These are phyloP conservation scores for Coffea humblotiana DNA, from an alignment of 305 asterid genomes.

Conservation along the genomic window DNA sequence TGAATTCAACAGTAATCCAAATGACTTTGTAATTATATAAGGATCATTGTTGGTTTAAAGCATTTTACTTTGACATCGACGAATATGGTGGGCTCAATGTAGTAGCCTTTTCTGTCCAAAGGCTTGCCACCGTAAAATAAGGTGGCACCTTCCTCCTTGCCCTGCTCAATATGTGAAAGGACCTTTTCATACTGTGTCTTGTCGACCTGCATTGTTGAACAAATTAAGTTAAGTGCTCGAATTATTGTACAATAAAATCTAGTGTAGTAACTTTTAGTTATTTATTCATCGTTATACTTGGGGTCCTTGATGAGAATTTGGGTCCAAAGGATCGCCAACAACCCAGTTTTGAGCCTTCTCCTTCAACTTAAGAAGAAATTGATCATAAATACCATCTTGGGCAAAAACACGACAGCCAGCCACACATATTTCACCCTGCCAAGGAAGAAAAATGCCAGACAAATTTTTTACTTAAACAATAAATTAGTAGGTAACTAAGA, in stretches of 20 bases:
- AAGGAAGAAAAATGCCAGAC: background rate
- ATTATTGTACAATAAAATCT: background rate
- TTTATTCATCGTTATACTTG: slow-evolving; percentile 42
- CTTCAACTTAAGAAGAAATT: slow-evolving; percentile 60
- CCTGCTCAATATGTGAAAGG: slow-evolving; percentile 58
- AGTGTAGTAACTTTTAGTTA: background rate
- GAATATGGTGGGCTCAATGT: slow-evolving; percentile 72
- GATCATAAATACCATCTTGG: slow-evolving; percentile 68
- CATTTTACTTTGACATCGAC: slow-evolving; percentile 49
- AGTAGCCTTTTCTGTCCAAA: slow-evolving; percentile 60
- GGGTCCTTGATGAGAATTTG: slow-evolving; percentile 75
- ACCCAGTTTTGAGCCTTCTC: slow-evolving; percentile 60
- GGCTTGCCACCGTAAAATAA: slow-evolving; percentile 69
- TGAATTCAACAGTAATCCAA: background rate
- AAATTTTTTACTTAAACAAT: no score
- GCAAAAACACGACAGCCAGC: slow-evolving; percentile 87
- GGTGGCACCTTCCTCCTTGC: slow-evolving; percentile 76
- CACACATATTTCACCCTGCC: slow-evolving; percentile 85
- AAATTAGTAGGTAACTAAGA: no score
- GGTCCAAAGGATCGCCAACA: slow-evolving; percentile 86
- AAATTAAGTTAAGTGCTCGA: background rate
- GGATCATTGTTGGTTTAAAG: background rate
- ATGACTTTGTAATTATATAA: background rate
- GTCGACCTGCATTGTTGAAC: slow-evolving; percentile 40
- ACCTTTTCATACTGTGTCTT: slow-evolving; percentile 63